phyloP scores from a whole-genome alignment of 345 rosid genomes.

The Pseudoturritis turrita region DNA sequence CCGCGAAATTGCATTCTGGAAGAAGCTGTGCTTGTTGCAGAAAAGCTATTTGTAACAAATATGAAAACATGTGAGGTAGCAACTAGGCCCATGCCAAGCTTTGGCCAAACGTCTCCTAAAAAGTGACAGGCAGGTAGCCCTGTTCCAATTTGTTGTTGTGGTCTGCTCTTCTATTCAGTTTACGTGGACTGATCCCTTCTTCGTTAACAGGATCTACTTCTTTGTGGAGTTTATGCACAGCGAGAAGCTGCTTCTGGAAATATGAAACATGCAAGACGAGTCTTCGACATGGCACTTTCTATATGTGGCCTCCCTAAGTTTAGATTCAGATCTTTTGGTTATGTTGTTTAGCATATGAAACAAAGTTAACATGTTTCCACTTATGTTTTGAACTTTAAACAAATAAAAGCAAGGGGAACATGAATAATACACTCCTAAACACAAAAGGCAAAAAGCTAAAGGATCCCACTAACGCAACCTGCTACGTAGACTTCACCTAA shows the following conservation, averaged over 20 bases:
- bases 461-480: too few relatives aligned
- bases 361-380: background rate
- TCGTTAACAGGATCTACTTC: conserved; percentile 64
- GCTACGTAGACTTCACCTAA: too few relatives aligned
- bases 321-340: conserved; percentile 24
- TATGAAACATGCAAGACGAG: conserved; percentile 80
- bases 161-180: conserved; percentile 5
- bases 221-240: conserved; percentile 93
- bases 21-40: conserved; percentile 88
- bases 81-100: conserved; percentile 65
- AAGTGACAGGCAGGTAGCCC: conserved; percentile 82
- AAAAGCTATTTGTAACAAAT: conserved; percentile 61
- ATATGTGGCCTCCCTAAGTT: conserved; percentile 69
- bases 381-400: background rate
- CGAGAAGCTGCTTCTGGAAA: conserved; percentile 86
- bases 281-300: conserved; percentile 93
- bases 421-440: too few relatives aligned
- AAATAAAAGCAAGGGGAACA: too few relatives aligned
- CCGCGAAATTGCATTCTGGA: conserved; percentile 75
- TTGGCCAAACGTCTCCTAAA: conserved; percentile 88
- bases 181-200: background rate
- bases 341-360: conserved; percentile 1
- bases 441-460: too few relatives aligned
- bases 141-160: conserved; percentile 12
- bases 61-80: conserved; percentile 50